phyloP scores from a whole-genome alignment of 2,329 filamentous ascomycete genomes.

The Aspergillus sp. region DNA sequence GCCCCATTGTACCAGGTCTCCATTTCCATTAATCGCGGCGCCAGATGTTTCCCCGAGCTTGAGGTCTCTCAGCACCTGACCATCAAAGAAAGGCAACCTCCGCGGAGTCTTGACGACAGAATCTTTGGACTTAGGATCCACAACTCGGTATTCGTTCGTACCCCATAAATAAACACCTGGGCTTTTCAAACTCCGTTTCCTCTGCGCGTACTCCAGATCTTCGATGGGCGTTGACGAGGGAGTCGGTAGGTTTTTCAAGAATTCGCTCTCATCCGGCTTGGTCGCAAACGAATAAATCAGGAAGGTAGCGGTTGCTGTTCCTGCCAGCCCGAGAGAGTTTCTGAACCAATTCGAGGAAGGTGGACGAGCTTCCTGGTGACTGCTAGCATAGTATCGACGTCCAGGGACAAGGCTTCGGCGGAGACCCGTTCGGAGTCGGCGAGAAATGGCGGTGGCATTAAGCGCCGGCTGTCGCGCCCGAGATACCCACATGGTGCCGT shows the following conservation, averaged over 20 bases:
- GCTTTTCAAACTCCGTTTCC: conserved; percentile 77
- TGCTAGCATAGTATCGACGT: conserved; percentile 37
- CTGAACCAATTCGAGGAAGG: conserved; percentile 35
- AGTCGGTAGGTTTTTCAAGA: conserved; percentile 27
- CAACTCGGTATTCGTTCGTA: conserved; percentile 81
- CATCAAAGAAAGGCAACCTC: conserved; percentile 81
- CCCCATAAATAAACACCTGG: conserved; percentile 96
- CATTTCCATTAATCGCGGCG: conserved; percentile 83
- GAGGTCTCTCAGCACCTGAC: conserved; percentile 80
- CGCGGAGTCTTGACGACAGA: conserved; percentile 77
- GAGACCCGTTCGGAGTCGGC: conserved; percentile 28
- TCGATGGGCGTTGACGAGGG: conserved; percentile 48
- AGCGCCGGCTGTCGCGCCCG: conserved; percentile 32
- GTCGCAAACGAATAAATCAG: conserved; percentile 38
- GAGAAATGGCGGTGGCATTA: conserved; percentile 26
- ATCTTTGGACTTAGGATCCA: conserved; percentile 80
- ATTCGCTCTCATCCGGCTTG: conserved; percentile 25
- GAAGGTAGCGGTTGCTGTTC: conserved; percentile 37
- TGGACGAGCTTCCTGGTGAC: conserved; percentile 21
- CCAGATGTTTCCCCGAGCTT: conserved; percentile 83
- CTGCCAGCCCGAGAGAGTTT: conserved; percentile 36
- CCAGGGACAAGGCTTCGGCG: conserved; percentile 28
- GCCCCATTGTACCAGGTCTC: conserved; percentile 92
- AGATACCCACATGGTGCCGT: conserved; percentile 33
- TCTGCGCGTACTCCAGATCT: conserved; percentile 81